Evolutionary conservation across 257 asterid genomes (phyloP), one percentile per base, ranked within the genome.

Genomic region (Lycium barbarum): DNA sequence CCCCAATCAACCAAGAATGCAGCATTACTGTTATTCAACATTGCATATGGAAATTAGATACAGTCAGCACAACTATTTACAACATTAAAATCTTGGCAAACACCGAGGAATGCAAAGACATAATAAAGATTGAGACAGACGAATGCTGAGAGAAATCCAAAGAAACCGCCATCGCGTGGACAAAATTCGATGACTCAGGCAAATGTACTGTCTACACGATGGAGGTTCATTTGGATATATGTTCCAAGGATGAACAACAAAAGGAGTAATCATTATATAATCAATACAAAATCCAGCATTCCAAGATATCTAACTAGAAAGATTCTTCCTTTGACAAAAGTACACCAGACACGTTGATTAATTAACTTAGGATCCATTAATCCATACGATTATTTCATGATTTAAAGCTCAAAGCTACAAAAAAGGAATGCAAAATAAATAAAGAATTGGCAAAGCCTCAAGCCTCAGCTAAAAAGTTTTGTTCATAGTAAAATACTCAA

Each of bases 401-500:
- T 26, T 26, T 26, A 12, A n/a, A 20, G 80, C 7, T 0, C 18
- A 58, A 26, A 7, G 38, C 40, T 35, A 4, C n/a, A 59, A 4
- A 54, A 12, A 8, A 73, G 51, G 63, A 45, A 2, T 20, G 7
- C 26, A 8, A 7, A 80, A 36, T n/a, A 35, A 9, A 68, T 1
- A 68, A 68, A 51, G 51, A 68, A 5, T 49, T 20, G 40, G 6
- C 38, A 84, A 87, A 70, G 84, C 85, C 67, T 54, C 43, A 43
- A 71, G 90, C 93, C 95, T 92, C 93, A 92, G 95, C 26, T 22
- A 47, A 47, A 81, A 3, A 66, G 35, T 65, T 57, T 83, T 89
- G 6, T 92, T 92, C 94, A 85, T 70, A 72, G 89, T 63, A 66
- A 83, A 51, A 36, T 83, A 89, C 93, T 91, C 94, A 90, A 88